Base-by-base conservation (phyloP, 805 yeast species). In the Cyberlindnera mycetangii region DNA sequence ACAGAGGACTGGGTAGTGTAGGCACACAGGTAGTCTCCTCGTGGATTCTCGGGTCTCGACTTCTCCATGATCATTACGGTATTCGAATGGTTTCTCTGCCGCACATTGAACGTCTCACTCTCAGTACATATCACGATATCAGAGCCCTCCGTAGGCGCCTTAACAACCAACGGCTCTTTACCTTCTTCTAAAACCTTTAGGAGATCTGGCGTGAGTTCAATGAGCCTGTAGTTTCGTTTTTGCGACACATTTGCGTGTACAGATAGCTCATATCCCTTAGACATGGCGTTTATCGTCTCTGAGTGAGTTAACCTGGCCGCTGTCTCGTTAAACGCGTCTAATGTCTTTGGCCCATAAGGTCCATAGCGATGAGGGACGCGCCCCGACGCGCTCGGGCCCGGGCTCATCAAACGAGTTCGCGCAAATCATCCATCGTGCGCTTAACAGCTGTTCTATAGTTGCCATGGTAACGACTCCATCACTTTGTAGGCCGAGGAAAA, bases 21-120 rank as follows among this genome's bases (percentile, higher is more conserved):
- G 44, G 71, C 64, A 62, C 70, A 44, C 19, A 63, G 12, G 61
- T 42, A 41, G 12, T 51, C 49, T 1, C 68, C 42, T 15, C 20
- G n/a, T 14, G 37, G 55, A 5, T 49, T 56, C 1, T 64, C 59
- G 6, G 55, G 61, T 11, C 46, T 52, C 0, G 59, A 53, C 17
- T 45, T 38, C 19, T 61, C 61, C 59, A 78, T 59, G 18, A 89
- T 49, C 52, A 89, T 60, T n/a, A 86, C 81, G 5, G 92, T 76
- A 61, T 92, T 89, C 7, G 97, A 85, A 62, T 92, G 97, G 59
- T 88, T 87, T 69, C 85, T 83, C 56, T 85, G 90, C 41, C 88
- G 72, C 15, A 89, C 54, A 36, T 71, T 69, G 76, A 78, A 89
- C 0, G 95, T 85, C 40, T 70, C 62, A 22, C 65, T 51, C 3